Evolutionary conservation across 2,329 filamentous ascomycete species (phyloP), one percentile per base, ranked within the genome.

Genomic region (Xylariales sp.): DNA sequence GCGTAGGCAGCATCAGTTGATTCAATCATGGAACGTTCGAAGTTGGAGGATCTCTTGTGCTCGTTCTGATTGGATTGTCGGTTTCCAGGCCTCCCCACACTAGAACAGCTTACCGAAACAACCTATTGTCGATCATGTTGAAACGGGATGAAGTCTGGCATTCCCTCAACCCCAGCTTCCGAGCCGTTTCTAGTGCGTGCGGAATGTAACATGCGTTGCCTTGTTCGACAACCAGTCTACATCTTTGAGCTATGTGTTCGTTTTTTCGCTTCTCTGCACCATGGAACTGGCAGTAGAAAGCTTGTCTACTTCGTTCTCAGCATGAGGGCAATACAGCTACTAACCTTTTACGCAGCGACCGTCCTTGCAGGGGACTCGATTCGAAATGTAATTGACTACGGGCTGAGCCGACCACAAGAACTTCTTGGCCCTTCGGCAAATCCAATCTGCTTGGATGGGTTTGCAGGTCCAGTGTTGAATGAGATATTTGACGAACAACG

Each of bases 141-240:
- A 34, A 34, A 16, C 16, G n/a, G 14, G 32, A 34, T n/a, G 18
- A 34, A 18, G 6, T n/a, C 16, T 34, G n/a, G 16, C 11, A 18
- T 9, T 20, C 15, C 24, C n/a, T n/a, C n/a, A n/a, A n/a, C n/a
- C n/a, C n/a, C 10, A 34, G 32, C 32, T 34, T 34, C 32, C 32
- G 32, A 18, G 32, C 32, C 16, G 15, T 15, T 31, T 31, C 29
- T 12, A n/a, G n/a, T n/a, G n/a, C n/a, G n/a, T n/a, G n/a, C n/a
- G n/a, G n/a, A n/a, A n/a, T n/a, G n/a, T n/a, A n/a, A n/a, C n/a
- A n/a, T n/a, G n/a, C n/a, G n/a, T n/a, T n/a, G n/a, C n/a, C n/a
- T n/a, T n/a, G n/a, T n/a, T n/a, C n/a, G n/a, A n/a, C n/a, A n/a
- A n/a, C n/a, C n/a, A n/a, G n/a, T n/a, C n/a, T n/a, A n/a, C n/a